A percentile compares a stretch with the other conserved stretches of the same genome.
phyloP scores from a whole-genome alignment of 805 yeast species.

The Jamesozyma hellenica region DNA sequence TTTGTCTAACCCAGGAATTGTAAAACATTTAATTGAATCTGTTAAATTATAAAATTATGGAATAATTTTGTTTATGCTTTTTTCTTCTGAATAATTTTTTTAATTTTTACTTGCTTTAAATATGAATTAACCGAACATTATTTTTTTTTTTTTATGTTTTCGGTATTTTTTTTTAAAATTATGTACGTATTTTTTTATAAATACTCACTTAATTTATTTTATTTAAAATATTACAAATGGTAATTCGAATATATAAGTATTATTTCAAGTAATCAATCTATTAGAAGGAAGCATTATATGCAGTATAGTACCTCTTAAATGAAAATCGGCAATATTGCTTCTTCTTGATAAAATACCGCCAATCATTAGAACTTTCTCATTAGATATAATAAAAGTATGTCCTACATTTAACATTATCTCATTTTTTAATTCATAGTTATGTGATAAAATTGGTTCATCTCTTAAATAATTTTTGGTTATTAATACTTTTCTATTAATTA shows the following conservation, averaged over 20 bases:
- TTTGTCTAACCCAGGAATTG: constrained; percentile 66
- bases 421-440: neutral
- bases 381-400: constrained; percentile 4
- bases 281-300: constrained; percentile 1
- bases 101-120: no score
- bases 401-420: constrained; percentile 1
- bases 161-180: no score
- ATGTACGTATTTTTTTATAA: neutral
- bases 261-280: constrained; percentile 1
- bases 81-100: neutral
- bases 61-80: neutral
- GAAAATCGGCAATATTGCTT: constrained; percentile 7
- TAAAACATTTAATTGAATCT: constrained; percentile 50
- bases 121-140: no score
- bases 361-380: constrained; percentile 13
- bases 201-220: neutral
- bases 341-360: constrained; percentile 22
- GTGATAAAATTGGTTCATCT: neutral
- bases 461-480: neutral
- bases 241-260: no score
- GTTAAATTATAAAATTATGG: constrained; percentile 30
- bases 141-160: neutral
- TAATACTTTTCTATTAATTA: constrained; percentile 1
- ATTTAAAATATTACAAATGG: no score
- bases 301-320: constrained; percentile 19